A percentile compares a stretch with the other conserved stretches of the same genome.
These are phyloP conservation scores for Suhomyces bokatorum DNA, from an alignment of 1,139 yeast species.

Conservation along the genomic window DNA sequence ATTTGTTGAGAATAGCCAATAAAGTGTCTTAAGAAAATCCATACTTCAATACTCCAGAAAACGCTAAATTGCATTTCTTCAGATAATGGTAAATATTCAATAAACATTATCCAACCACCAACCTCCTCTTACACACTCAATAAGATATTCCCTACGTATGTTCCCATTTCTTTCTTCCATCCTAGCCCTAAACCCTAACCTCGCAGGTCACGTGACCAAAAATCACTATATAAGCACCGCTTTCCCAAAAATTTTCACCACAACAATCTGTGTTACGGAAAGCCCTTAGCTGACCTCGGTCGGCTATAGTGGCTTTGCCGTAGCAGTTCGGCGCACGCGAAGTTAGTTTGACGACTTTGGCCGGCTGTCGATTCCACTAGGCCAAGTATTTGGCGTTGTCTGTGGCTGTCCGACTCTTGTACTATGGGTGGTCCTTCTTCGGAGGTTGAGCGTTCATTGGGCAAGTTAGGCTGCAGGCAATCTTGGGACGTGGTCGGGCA, in stretches of 20 bases:
- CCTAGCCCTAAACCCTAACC: slow-evolving; percentile 5
- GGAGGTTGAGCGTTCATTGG: slow-evolving; percentile 55
- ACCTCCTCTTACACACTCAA: no score
- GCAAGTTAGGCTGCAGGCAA: slow-evolving; percentile 26
- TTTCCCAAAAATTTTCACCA: slow-evolving; percentile 13
- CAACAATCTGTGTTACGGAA: slow-evolving; percentile 55
- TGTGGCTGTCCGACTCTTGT: slow-evolving; percentile 28
- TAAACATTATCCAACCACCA: no score
- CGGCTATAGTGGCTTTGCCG: slow-evolving; percentile 41
- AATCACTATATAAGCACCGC: slow-evolving; percentile 4
- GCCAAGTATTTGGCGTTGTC: slow-evolving; percentile 23
- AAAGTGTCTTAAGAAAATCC: no score
- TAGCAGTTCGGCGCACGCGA: slow-evolving; percentile 74
- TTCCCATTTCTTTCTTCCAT: no score
- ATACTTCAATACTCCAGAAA: no score
- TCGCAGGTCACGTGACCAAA: slow-evolving; percentile 3
- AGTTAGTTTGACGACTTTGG: slow-evolving; percentile 44
- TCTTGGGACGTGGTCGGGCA: slow-evolving; percentile 17
- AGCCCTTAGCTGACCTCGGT: slow-evolving; percentile 42
- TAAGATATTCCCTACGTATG: no score
- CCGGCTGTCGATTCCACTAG: slow-evolving; percentile 17
- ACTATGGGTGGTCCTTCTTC: slow-evolving; percentile 46
- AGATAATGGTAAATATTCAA: no score
- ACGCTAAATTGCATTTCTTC: no score
- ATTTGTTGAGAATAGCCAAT: no score